Evolutionary conservation across 139 green algal species (phyloP).

Genomic region (Haematococcus sp.): DNA sequence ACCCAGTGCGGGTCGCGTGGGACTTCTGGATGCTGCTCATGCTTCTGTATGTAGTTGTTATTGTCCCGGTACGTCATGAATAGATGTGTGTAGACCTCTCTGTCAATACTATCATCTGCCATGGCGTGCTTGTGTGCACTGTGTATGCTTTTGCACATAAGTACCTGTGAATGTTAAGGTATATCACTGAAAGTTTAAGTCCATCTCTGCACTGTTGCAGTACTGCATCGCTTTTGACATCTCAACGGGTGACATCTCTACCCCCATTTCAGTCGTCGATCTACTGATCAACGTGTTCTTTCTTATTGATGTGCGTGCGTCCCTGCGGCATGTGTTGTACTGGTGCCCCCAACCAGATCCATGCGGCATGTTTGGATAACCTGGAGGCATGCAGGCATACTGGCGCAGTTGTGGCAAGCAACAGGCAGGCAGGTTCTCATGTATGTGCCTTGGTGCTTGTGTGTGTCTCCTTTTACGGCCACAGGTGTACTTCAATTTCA

Average conservation of each 20-base stretch:
- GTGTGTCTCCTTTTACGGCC: constrained; percentile 25
- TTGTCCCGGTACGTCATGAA: too few relatives aligned
- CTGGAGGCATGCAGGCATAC: too few relatives aligned
- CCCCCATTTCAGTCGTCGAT: constrained; percentile 19
- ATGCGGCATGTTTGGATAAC: background rate
- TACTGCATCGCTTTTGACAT: constrained; percentile 50
- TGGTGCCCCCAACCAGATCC: background rate
- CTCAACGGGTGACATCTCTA: constrained; percentile 14
- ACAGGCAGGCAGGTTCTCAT: too few relatives aligned
- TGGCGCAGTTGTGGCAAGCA: too few relatives aligned
- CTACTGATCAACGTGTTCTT: constrained; percentile 25
- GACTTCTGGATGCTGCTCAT: constrained; percentile 44
- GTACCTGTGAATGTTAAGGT: too few relatives aligned
- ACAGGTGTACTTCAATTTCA: constrained; percentile 37
- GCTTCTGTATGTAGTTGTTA: constrained; percentile 42
- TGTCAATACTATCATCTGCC: too few relatives aligned
- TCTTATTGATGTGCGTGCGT: constrained; percentile 30
- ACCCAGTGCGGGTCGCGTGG: constrained; percentile 32
- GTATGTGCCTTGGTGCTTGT: too few relatives aligned
- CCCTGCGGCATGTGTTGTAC: constrained; percentile 20
- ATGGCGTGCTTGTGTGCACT: too few relatives aligned
- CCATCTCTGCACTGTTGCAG: too few relatives aligned
- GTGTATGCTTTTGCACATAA: too few relatives aligned
- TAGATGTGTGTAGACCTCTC: too few relatives aligned
- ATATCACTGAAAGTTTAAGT: too few relatives aligned